Percentiles rank a stretch among this genome's conserved stretches.
Evolutionary conservation across 345 rosid species (phyloP).

Genomic region (Arabis alpina): DNA sequence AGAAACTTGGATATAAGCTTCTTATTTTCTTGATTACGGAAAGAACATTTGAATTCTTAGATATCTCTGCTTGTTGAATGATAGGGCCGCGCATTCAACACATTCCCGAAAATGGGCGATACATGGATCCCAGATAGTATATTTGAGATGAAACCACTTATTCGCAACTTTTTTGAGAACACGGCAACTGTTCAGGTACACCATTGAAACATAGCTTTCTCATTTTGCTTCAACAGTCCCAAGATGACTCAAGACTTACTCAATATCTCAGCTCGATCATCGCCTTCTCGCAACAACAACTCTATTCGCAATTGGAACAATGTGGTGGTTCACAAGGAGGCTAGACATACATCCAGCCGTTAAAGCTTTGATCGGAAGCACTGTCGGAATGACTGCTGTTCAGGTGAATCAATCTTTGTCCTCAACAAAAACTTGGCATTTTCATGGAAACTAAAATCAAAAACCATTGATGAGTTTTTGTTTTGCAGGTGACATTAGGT

Average conservation of each 20-base stretch:
- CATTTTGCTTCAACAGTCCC: not conserved
- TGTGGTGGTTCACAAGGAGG: constrained; percentile 86
- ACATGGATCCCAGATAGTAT: constrained; percentile 85
- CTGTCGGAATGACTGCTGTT: constrained; percentile 77
- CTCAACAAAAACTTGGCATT: not conserved
- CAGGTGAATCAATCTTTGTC: constrained; percentile 54
- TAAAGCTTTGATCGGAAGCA: constrained; percentile 69
- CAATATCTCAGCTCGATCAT: constrained; percentile 68
- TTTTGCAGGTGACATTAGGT: constrained; percentile 74
- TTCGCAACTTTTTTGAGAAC: constrained; percentile 93
- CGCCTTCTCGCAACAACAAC: constrained; percentile 87
- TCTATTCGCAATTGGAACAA: constrained; percentile 53
- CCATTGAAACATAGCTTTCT: constrained; percentile 14
- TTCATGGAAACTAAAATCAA: constrained; percentile 11
- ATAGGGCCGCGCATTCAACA: constrained; percentile 87
- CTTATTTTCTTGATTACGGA: not conserved
- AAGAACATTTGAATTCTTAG: not conserved
- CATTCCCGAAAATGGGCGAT: constrained; percentile 95
- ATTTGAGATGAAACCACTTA: constrained; percentile 76
- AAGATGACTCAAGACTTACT: constrained; percentile 20
- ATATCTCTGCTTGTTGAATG: constrained; percentile 17
- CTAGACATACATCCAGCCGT: constrained; percentile 89
- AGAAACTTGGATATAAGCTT: not conserved
- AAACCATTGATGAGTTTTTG: not conserved
- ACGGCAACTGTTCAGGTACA: constrained; percentile 86